A percentile compares a stretch with the other conserved stretches of the same genome.
These are phyloP conservation scores for Lentinula aciculospora DNA, from an alignment of 768 basidiomycete species.

Conservation along the genomic window DNA sequence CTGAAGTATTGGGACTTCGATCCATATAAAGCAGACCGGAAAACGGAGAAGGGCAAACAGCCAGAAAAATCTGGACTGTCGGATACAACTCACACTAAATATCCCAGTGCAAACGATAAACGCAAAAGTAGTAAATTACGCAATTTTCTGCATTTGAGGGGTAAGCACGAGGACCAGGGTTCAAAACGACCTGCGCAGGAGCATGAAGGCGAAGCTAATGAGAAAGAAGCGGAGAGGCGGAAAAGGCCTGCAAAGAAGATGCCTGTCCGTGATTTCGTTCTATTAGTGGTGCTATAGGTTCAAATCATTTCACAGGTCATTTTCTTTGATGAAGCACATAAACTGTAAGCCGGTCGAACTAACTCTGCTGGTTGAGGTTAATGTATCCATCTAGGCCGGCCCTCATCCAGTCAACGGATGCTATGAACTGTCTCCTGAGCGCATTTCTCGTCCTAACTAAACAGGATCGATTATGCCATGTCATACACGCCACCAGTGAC, in stretches of 20 bases:
- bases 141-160: background rate
- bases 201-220: conserved; percentile 23
- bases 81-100: conserved; percentile 36
- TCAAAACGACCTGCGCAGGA: conserved; percentile 14
- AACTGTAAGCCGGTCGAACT: conserved; percentile 42
- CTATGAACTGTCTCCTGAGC: conserved; percentile 82
- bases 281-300: background rate
- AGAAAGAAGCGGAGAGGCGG: conserved; percentile 25
- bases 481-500: conserved; percentile 78
- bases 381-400: conserved; percentile 44
- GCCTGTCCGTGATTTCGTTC: conserved; percentile 38
- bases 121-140: background rate
- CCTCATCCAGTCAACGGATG: conserved; percentile 69
- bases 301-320: conserved; percentile 34
- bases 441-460: conserved; percentile 85
- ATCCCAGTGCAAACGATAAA: conserved; percentile 7
- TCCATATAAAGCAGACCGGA: conserved; percentile 25
- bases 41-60: conserved; percentile 21
- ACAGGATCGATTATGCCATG: conserved; percentile 80
- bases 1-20: conserved; percentile 71
- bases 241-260: conserved; percentile 52
- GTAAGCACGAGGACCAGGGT: background rate
- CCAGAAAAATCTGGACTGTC: conserved; percentile 24
- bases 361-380: background rate
- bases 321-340: conserved; percentile 85